Base-by-base conservation (phyloP, 1,284 basidiomycete genomes). In the Ceratobasidium theobromae region DNA sequence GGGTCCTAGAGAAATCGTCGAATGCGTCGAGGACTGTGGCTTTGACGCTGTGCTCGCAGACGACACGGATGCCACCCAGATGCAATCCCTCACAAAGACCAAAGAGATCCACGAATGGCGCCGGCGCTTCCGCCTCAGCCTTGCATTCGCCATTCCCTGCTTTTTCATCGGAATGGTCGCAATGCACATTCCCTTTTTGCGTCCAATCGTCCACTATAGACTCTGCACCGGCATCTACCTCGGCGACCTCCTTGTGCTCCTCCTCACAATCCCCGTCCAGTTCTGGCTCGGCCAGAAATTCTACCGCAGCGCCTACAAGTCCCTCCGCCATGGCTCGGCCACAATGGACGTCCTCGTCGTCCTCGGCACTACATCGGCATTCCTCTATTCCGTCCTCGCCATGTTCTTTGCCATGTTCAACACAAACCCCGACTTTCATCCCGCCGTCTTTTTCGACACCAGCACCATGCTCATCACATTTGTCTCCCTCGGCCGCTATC, bases 401-500 rank as follows among this genome's bases (percentile, higher is more conserved):
- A 85, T 98, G 81, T 70, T 91, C 71, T 80, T 81, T 51, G 86
- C 88, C 35, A 80, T 85, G 23, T 85, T 89, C 77, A 84, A 85
- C 72, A 74, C 78, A 2, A 82, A 85, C 40, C 80, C 86, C 0
- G 83, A 84, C 64, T 91, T 84, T 74, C 86, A 84, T 38, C 96
- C 97, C 0, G 85, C 91, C 74, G 86, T 95, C 32, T 99, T 98
- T 79, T 99, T 99, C 78, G 97, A 99, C 78, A 99, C 97, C 1
- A 95, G 92, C 72, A 97, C 95, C 16, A 99, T 99, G 97, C 81
- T 99, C 67, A 91, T 99, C 82, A 94, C 89, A 77, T 99, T 99
- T 75, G 92, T 98, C 72, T 94, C 93, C 3, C 85, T 99, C 30
- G 97, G 96, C 1, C 87, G 97, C 41, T 98, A 91, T 78, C 84